These are phyloP conservation scores for Mitragyna speciosa DNA, from an alignment of 257 asterid genomes.

Conservation along the genomic window DNA sequence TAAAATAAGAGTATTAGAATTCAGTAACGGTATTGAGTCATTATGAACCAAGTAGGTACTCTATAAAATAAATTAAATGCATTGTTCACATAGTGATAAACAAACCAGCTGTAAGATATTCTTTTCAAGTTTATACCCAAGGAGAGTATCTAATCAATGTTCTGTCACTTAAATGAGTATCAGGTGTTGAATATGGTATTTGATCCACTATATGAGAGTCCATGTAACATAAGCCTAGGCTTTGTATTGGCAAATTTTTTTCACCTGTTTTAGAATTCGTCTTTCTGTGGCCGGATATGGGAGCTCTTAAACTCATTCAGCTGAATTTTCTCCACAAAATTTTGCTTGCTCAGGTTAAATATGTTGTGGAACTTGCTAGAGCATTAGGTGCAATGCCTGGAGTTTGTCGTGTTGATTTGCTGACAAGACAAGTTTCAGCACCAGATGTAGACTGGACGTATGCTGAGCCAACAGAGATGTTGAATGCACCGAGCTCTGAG, in stretches of 20 bases:
- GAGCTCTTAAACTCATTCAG: background rate
- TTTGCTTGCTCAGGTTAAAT: slow-evolving; percentile 84
- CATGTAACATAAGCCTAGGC: slow-evolving; percentile 43
- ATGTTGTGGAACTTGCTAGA: slow-evolving; percentile 93
- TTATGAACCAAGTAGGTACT: background rate
- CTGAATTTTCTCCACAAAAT: slow-evolving; percentile 16
- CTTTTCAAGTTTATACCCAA: background rate
- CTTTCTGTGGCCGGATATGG: background rate
- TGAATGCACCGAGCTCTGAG: slow-evolving; percentile 53
- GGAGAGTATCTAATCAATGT: background rate
- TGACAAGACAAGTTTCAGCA: slow-evolving; percentile 89
- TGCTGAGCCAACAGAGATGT: slow-evolving; percentile 90
- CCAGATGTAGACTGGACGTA: slow-evolving; percentile 93
- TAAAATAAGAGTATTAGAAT: background rate
- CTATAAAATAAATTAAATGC: background rate
- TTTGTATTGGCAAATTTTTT: slow-evolving; percentile 2
- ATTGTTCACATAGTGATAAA: background rate
- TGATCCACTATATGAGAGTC: slow-evolving; percentile 52
- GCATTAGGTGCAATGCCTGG: slow-evolving; percentile 96
- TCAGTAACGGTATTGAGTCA: background rate
- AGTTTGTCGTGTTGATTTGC: slow-evolving; percentile 88
- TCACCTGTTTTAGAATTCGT: background rate
- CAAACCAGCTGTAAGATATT: background rate
- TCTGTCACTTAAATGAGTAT: background rate
- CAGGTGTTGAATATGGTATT: background rate